Evolutionary conservation across 371 early-diverging fungal genomes (phyloP).

Genomic region (Choanephora cucurbitarum): DNA sequence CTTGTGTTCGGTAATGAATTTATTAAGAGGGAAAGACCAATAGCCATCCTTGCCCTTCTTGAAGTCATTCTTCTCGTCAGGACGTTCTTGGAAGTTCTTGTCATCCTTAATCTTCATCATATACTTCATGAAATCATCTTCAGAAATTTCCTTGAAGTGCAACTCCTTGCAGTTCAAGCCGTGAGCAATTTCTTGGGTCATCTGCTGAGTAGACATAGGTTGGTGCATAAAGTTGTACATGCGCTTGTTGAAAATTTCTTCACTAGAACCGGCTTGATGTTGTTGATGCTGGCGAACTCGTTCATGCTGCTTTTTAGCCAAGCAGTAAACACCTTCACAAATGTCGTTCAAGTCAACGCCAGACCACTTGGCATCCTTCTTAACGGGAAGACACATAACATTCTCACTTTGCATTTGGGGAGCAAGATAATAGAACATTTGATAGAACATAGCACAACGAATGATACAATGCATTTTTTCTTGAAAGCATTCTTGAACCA

Average conservation of each 20-base stretch:
- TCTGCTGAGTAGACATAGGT: constrained; percentile 17
- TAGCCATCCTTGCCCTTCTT: constrained; percentile 20
- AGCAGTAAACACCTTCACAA: constrained; percentile 28
- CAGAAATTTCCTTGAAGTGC: constrained; percentile 18
- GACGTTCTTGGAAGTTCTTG: constrained; percentile 30
- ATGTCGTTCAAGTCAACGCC: constrained; percentile 36
- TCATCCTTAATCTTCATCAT: constrained; percentile 32
- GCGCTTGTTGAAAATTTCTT: constrained; percentile 17
- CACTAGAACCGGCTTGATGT: not conserved
- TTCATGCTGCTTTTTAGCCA: constrained; percentile 22
- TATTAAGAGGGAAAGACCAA: constrained; percentile 36
- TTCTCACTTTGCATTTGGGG: constrained; percentile 34
- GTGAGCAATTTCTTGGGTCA: constrained; percentile 28
- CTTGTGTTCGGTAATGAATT: constrained; percentile 28
- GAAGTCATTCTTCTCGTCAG: constrained; percentile 14
- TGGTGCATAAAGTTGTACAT: constrained; percentile 28
- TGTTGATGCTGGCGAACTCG: not conserved
- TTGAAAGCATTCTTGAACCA: constrained; percentile 27
- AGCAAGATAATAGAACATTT: constrained; percentile 39
- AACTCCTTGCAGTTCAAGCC: constrained; percentile 29
- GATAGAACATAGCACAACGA: constrained; percentile 29
- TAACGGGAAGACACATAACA: constrained; percentile 28
- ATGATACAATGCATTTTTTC: constrained; percentile 28
- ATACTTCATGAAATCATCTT: constrained; percentile 23
- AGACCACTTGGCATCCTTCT: constrained; percentile 31